Base-by-base conservation (phyloP, 257 asterid species). In the Primulina eburnea region DNA sequence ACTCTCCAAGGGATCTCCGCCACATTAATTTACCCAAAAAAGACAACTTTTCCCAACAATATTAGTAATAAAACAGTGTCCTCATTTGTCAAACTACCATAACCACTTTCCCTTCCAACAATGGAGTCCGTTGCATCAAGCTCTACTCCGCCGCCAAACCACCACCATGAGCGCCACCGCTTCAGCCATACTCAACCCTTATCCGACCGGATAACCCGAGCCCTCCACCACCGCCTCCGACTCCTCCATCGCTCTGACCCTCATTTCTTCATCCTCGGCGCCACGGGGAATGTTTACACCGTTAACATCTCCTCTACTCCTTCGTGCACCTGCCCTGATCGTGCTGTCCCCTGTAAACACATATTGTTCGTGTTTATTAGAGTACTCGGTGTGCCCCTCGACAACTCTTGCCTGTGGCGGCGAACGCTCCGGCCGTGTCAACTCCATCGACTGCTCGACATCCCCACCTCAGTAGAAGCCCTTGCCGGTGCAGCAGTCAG, bases 261-360 rank as follows among this genome's bases (percentile, higher is more conserved):
- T 7, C 26, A 30, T 7, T 84, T 84, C 77, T 84, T 81, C 57
- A 58, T 84, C 8, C 60, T 84, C 26, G 89, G 87, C 16, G 83
- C 82, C n/a, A 47, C 55, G 7, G 55, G 55, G 55, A 47, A 47
- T 5, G 55, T 47, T 37, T 93, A 93, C 88, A 83, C 96, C 4
- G 97, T 90, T 52, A 83, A 59, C 79, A 21, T 93, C 82, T 85
- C 97, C 67, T 65, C 84, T 76, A 12, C 86, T 53, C 82, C 83
- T 1, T 78, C 89, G 0, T 93, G 97, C 86, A 85, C 92, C 12
- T 93, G 96, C 82, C 99, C 97, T 17, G 99, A 93, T 67, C 89
- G 88, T 7, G 81, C 88, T 40, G 62, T 79, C 67, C 99, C 96
- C 0, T 93, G 99, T 75, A 93, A 93, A 53, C 99, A 90, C 84